phyloP scores from a whole-genome alignment of 2,329 filamentous ascomycete genomes.

The Chaetomium strumarium region DNA sequence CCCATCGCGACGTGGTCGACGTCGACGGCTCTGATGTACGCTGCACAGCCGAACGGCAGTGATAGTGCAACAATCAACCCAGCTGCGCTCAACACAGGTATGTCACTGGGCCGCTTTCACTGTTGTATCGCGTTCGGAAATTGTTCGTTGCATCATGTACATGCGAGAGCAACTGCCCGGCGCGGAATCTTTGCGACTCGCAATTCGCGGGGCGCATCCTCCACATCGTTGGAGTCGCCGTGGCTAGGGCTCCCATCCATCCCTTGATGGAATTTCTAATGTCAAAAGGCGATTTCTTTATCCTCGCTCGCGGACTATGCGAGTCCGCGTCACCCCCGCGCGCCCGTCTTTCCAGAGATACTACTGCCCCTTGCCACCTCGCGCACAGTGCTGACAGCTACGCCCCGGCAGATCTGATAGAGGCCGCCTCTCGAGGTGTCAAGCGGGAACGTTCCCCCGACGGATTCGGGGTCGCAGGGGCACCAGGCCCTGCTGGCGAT shows the following conservation, averaged over 20 bases:
- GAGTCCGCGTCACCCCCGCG: background rate
- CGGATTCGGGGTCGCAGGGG: slow-evolving; percentile 49
- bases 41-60: slow-evolving; percentile 65
- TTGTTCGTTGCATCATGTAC: background rate
- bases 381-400: slow-evolving; percentile 27
- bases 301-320: background rate
- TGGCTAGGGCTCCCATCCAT: background rate
- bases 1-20: slow-evolving; percentile 37
- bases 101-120: slow-evolving; percentile 29
- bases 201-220: background rate
- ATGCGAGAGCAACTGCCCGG: background rate
- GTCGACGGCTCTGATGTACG: slow-evolving; percentile 49
- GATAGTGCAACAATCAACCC: slow-evolving; percentile 88
- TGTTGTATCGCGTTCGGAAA: slow-evolving; percentile 7
- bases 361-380: background rate
- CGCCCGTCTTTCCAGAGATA: background rate
- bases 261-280: background rate
- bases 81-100: slow-evolving; percentile 77
- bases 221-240: background rate
- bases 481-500: slow-evolving; percentile 56
- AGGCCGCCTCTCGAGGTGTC: slow-evolving; percentile 57
- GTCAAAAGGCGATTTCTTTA: background rate
- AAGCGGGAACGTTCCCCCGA: slow-evolving; percentile 78
- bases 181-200: background rate
- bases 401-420: slow-evolving; percentile 42